A percentile compares a stretch with the other conserved stretches of the same genome.
Evolutionary conservation across 2,329 filamentous ascomycete species (phyloP).

Genomic region (Gliomastix tumulicola): DNA sequence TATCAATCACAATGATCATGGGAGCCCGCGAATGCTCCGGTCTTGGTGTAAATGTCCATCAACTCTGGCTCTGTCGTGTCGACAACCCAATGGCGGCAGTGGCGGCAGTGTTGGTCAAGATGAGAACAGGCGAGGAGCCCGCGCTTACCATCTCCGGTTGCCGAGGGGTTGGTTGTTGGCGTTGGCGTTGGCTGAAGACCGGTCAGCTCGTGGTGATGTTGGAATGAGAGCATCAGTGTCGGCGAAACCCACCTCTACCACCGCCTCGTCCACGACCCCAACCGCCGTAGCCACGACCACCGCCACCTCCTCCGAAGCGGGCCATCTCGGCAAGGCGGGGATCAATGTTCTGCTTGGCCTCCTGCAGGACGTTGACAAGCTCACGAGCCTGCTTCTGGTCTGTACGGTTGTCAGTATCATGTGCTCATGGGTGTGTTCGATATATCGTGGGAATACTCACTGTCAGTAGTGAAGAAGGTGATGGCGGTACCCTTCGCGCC

Average conservation of each 20-base stretch:
- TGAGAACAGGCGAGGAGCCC: too few relatives aligned
- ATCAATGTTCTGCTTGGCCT: slow-evolving; percentile 97
- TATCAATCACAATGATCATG: too few relatives aligned
- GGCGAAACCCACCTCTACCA: slow-evolving; percentile 40
- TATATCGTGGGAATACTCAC: slow-evolving; percentile 52
- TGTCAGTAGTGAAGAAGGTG: slow-evolving; percentile 98
- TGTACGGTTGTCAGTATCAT: slow-evolving; percentile 40
- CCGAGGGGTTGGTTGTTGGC: slow-evolving; percentile 43
- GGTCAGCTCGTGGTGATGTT: slow-evolving; percentile 25
- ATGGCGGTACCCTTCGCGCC: slow-evolving; percentile 94
- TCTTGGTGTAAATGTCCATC: too few relatives aligned
- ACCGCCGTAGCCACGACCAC: slow-evolving; percentile 65
- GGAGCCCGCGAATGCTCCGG: too few relatives aligned
- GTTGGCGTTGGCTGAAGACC: slow-evolving; percentile 35
- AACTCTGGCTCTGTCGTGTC: too few relatives aligned
- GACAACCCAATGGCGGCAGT: too few relatives aligned
- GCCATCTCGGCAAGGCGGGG: slow-evolving; percentile 94
- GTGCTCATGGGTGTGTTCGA: too few relatives aligned
- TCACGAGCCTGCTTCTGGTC: slow-evolving; percentile 95
- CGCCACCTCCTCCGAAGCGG: slow-evolving; percentile 80
- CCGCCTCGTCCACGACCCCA: slow-evolving; percentile 58
- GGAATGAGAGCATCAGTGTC: slow-evolving; percentile 20
- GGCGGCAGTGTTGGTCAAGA: too few relatives aligned
- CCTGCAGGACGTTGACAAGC: slow-evolving; percentile 83
- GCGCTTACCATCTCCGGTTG: slow-evolving; percentile 42